phyloP scores from a whole-genome alignment of 176 grass and related monocot genomes.

The Oryza longistaminata region DNA sequence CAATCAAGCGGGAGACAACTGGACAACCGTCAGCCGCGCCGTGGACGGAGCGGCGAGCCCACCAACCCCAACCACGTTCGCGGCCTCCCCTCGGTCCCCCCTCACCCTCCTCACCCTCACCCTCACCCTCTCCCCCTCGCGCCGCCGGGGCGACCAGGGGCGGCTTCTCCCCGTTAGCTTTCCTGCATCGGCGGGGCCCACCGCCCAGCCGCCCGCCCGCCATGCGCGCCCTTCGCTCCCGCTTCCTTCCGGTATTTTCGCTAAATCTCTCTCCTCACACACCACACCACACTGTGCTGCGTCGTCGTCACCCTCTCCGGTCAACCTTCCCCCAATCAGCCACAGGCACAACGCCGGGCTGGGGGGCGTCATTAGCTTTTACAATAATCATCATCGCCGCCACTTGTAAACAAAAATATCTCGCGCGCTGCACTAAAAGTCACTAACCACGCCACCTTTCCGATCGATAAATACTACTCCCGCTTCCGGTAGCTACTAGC shows the following conservation, averaged over 20 bases:
- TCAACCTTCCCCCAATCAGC: constrained; percentile 21
- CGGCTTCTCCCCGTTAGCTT: constrained; percentile 29
- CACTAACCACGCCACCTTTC: constrained; percentile 2
- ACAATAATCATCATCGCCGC: not conserved
- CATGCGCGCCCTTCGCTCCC: constrained; percentile 33
- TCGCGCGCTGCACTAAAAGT: constrained; percentile 2
- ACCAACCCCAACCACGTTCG: constrained; percentile 26
- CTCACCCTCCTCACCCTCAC: not conserved
- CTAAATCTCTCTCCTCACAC: not conserved
- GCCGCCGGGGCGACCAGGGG: constrained; percentile 21
- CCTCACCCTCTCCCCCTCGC: not conserved
- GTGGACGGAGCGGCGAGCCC: not conserved
- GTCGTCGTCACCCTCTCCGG: not conserved
- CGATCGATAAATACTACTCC: constrained; percentile 27
- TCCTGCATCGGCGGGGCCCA: constrained; percentile 18
- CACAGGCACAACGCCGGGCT: not conserved
- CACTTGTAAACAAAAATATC: not conserved
- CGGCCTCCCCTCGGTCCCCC: not conserved
- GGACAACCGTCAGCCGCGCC: not conserved
- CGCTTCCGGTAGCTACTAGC: constrained; percentile 9
- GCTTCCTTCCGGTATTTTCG: constrained; percentile 47
- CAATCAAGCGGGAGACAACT: not conserved
- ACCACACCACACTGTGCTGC: not conserved
- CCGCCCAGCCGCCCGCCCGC: constrained; percentile 13
- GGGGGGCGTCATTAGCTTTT: not conserved